Conservation (phyloP, 2,329 filamentous ascomycete genomes). For the Trichophyton verrucosum region DNA sequence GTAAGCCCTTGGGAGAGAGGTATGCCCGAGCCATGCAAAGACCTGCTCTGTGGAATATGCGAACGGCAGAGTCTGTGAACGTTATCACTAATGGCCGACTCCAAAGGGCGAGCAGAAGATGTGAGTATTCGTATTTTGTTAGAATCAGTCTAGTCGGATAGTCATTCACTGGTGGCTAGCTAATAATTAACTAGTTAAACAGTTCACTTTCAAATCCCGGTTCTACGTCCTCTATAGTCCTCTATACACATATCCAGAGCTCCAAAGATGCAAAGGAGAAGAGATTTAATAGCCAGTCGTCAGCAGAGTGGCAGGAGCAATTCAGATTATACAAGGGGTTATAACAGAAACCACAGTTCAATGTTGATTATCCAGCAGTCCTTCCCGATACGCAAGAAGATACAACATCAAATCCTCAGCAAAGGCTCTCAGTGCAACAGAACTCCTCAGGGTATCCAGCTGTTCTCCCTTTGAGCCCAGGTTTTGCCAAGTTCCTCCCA, state of each 20-base stretch:
- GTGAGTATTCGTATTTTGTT: no score
- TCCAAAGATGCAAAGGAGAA: no score
- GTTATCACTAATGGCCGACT: not conserved
- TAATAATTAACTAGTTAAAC: no score
- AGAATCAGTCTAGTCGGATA: no score
- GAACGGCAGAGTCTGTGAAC: not conserved
- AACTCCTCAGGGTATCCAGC: not conserved
- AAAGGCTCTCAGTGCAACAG: not conserved
- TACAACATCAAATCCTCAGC: not conserved
- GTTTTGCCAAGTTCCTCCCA: conserved; percentile 20
- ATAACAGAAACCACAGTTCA: not conserved
- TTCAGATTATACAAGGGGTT: no score
- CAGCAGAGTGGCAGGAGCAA: no score
- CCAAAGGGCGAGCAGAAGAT: no score
- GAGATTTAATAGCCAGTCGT: no score
- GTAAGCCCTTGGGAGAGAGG: not conserved
- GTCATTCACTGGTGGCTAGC: no score
- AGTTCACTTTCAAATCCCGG: no score
- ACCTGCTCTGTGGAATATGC: not conserved
- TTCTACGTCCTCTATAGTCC: no score
- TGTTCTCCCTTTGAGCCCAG: not conserved
- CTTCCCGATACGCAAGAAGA: not conserved
- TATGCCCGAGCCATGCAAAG: not conserved
- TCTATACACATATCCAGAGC: no score
- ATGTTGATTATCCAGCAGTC: not conserved